Evolutionary conservation across 352 stramenopile genomes (phyloP).

Genomic region (Pythium pyrilobum): DNA sequence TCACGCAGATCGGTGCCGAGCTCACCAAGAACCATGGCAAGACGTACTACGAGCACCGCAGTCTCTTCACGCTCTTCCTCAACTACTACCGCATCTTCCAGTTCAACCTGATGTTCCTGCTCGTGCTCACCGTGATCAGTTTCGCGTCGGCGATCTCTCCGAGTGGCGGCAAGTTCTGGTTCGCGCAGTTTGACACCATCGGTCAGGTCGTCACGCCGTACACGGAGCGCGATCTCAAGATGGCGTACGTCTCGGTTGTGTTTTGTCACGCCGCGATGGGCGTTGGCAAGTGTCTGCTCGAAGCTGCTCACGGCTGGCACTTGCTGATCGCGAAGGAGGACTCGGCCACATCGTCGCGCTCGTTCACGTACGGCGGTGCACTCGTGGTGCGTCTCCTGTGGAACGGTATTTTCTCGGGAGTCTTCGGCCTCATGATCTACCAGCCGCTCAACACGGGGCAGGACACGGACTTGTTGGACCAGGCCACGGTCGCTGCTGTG

Average conservation of each 20-base stretch:
- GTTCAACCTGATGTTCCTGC: constrained; percentile 61
- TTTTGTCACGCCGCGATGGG: constrained; percentile 24
- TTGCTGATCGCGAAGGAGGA: constrained; percentile 23
- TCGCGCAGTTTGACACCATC: constrained; percentile 27
- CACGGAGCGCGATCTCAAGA: constrained; percentile 30
- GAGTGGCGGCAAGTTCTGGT: constrained; percentile 25
- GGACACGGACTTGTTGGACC: constrained; percentile 24
- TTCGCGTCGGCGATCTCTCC: constrained; percentile 25
- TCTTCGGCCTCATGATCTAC: constrained; percentile 39
- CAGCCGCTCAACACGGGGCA: constrained; percentile 17
- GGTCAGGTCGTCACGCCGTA: constrained; percentile 28
- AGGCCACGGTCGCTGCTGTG: constrained; percentile 50
- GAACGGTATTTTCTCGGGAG: constrained; percentile 27
- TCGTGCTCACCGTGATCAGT: constrained; percentile 63
- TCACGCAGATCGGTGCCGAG: constrained; percentile 53
- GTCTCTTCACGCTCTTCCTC: constrained; percentile 78
- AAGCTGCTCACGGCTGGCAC: constrained; percentile 35
- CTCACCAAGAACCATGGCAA: constrained; percentile 63
- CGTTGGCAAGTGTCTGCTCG: constrained; percentile 30
- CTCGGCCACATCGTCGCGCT: constrained; percentile 29
- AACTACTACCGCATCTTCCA: constrained; percentile 78
- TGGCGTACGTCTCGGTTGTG: constrained; percentile 30
- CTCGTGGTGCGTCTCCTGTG: constrained; percentile 34
- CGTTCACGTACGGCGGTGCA: constrained; percentile 33
- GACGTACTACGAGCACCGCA: constrained; percentile 85